Percentiles rank a stretch among this genome's conserved stretches.
phyloP scores from a whole-genome alignment of 495 filamentous ascomycete species.

The Lasiosphaeria ovina region DNA sequence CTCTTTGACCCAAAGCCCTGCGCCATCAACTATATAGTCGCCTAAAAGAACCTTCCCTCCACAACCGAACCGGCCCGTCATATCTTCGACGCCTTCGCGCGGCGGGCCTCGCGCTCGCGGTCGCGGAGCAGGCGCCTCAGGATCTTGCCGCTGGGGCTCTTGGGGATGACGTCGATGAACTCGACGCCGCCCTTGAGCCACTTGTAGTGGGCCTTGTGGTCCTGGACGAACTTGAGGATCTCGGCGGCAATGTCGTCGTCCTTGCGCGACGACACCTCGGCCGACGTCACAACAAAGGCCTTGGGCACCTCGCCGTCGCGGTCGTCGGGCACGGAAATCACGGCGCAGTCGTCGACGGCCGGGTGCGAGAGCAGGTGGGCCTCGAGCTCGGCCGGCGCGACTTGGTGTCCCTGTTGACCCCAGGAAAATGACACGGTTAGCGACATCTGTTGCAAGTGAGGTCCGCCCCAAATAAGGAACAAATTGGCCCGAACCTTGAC shows the following conservation, averaged over 20 bases:
- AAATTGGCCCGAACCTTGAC: slow-evolving; percentile 64
- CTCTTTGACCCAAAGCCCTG: not conserved
- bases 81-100: slow-evolving; percentile 56
- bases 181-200: slow-evolving; percentile 83
- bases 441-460: not conserved
- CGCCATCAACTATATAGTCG: not conserved
- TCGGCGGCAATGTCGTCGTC: slow-evolving; percentile 52
- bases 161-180: slow-evolving; percentile 75
- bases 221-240: slow-evolving; percentile 73
- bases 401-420: slow-evolving; percentile 69
- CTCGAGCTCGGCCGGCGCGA: slow-evolving; percentile 88
- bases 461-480: not conserved
- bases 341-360: slow-evolving; percentile 76
- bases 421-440: not conserved
- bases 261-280: slow-evolving; percentile 56
- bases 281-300: slow-evolving; percentile 77
- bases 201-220: slow-evolving; percentile 85
- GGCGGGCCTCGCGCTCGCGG: slow-evolving; percentile 67
- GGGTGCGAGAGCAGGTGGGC: slow-evolving; percentile 82
- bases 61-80: slow-evolving; percentile 16
- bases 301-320: slow-evolving; percentile 80
- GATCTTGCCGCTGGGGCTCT: slow-evolving; percentile 93
- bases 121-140: slow-evolving; percentile 77
- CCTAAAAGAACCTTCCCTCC: not conserved
- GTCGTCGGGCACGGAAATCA: slow-evolving; percentile 77